Conservation (phyloP, 495 filamentous ascomycete genomes). For the Wilcoxina mikolae region DNA sequence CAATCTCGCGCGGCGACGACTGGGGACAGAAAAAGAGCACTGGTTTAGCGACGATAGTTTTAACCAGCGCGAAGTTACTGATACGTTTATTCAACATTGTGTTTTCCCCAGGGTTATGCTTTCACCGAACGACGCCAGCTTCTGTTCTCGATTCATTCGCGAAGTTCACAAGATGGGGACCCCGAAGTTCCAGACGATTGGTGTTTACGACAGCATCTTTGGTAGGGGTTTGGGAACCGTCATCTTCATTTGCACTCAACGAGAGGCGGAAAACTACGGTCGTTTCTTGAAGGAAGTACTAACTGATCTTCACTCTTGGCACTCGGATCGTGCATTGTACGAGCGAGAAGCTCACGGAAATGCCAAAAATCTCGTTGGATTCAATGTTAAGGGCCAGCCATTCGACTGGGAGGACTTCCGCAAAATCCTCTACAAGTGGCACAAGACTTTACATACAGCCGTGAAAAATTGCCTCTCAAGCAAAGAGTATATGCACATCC, state of each 20-base stretch:
- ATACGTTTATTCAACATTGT: slow-evolving; percentile 72
- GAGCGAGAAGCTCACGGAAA: slow-evolving; percentile 61
- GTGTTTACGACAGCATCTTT: slow-evolving; percentile 71
- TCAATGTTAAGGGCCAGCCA: slow-evolving; percentile 30
- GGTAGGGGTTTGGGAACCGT: slow-evolving; percentile 58
- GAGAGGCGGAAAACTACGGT: slow-evolving; percentile 80
- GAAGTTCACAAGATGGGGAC: slow-evolving; percentile 70
- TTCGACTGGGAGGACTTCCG: slow-evolving; percentile 77
- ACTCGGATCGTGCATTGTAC: slow-evolving; percentile 57
- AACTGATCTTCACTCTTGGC: slow-evolving; percentile 67
- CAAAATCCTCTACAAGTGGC: slow-evolving; percentile 76
- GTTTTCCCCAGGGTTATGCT: slow-evolving; percentile 73
- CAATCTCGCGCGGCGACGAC: slow-evolving; percentile 43
- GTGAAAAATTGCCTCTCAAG: slow-evolving; percentile 63
- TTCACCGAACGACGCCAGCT: slow-evolving; percentile 75
- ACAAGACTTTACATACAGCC: slow-evolving; percentile 57
- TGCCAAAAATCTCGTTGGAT: slow-evolving; percentile 50
- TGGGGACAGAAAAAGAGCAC: slow-evolving; percentile 60
- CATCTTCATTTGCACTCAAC: slow-evolving; percentile 73
- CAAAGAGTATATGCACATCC: slow-evolving; percentile 93
- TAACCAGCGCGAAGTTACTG: slow-evolving; percentile 52
- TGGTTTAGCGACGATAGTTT: slow-evolving; percentile 55
- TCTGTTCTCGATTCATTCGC: slow-evolving; percentile 67
- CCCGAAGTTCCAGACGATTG: slow-evolving; percentile 74
- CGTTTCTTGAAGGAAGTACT: slow-evolving; percentile 72